phyloP scores from a whole-genome alignment of 257 asterid genomes.

The Solanum sitiens region DNA sequence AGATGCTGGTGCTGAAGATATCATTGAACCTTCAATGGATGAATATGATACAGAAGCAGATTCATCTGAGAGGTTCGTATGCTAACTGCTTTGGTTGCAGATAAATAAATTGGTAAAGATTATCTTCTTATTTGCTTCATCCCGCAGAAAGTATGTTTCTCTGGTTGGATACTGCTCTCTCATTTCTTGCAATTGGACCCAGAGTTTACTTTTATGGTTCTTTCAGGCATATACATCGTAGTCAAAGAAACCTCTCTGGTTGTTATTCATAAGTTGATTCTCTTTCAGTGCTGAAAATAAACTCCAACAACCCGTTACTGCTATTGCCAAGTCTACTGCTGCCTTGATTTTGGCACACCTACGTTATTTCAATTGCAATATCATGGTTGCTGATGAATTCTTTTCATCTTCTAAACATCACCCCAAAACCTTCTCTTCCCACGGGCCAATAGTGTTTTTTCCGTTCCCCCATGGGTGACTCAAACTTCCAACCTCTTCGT shows the following conservation, averaged over 20 bases:
- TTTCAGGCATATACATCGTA: not conserved
- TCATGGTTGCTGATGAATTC: not conserved
- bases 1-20: slow-evolving; percentile 89
- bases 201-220: not conserved
- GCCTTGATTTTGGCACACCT: not conserved
- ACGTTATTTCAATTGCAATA: not conserved
- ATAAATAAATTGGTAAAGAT: not conserved
- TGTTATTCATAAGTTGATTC: not conserved
- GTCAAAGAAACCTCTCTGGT: not conserved
- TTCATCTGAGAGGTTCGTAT: slow-evolving; percentile 3
- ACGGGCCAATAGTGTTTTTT: not conserved
- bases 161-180: not conserved
- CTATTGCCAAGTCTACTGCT: not conserved
- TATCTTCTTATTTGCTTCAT: not conserved
- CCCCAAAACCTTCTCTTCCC: not conserved
- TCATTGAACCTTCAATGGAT: slow-evolving; percentile 58
- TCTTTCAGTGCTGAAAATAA: not conserved
- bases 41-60: slow-evolving; percentile 64
- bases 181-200: not conserved
- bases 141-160: not conserved
- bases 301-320: not conserved
- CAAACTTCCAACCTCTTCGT: not conserved
- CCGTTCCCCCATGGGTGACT: not conserved
- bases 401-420: not conserved
- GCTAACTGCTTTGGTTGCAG: not conserved